These are phyloP conservation scores for Boletus insuetus DNA, from an alignment of 768 basidiomycete genomes.

Conservation along the genomic window DNA sequence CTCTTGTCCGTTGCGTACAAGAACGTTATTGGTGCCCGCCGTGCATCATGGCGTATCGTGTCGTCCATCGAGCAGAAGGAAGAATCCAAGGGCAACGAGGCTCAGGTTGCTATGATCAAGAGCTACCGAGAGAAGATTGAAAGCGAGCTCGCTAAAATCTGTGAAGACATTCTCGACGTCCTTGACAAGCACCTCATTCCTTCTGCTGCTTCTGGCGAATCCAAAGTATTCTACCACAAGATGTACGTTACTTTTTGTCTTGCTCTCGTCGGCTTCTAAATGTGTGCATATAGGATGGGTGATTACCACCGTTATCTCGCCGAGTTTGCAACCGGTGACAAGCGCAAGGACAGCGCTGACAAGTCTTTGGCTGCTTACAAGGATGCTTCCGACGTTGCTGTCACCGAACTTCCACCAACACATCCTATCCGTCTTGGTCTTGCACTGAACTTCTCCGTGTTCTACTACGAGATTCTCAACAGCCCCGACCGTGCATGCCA, in stretches of 20 bases:
- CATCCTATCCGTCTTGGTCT: slow-evolving; percentile 99
- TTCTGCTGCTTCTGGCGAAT: slow-evolving; percentile 94
- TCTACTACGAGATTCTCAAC: slow-evolving; percentile 99
- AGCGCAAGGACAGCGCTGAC: slow-evolving; percentile 95
- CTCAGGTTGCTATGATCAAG: slow-evolving; percentile 96
- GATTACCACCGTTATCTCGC: slow-evolving; percentile 99
- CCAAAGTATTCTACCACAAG: slow-evolving; percentile 99
- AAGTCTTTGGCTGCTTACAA: slow-evolving; percentile 98
- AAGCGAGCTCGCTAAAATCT: slow-evolving; percentile 94
- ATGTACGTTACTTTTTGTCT: slow-evolving; percentile 55
- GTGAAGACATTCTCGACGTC: slow-evolving; percentile 96
- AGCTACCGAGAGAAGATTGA: slow-evolving; percentile 98
- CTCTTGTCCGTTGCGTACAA: slow-evolving; percentile 98
- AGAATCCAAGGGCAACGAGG: slow-evolving; percentile 96
- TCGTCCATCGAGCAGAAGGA: slow-evolving; percentile 99
- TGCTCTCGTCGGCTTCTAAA: slow-evolving; percentile 6
- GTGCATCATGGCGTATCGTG: slow-evolving; percentile 97
- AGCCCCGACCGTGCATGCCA: slow-evolving; percentile 98
- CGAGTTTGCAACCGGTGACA: slow-evolving; percentile 97
- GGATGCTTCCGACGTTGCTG: slow-evolving; percentile 95
- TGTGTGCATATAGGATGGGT: slow-evolving; percentile 72
- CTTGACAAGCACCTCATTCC: slow-evolving; percentile 98
- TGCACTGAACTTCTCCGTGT: slow-evolving; percentile 98
- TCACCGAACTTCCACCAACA: slow-evolving; percentile 91
- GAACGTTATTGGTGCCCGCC: slow-evolving; percentile 98